Conservation (phyloP, 2,329 filamentous ascomycete species). For the Penicillium occitanis region DNA sequence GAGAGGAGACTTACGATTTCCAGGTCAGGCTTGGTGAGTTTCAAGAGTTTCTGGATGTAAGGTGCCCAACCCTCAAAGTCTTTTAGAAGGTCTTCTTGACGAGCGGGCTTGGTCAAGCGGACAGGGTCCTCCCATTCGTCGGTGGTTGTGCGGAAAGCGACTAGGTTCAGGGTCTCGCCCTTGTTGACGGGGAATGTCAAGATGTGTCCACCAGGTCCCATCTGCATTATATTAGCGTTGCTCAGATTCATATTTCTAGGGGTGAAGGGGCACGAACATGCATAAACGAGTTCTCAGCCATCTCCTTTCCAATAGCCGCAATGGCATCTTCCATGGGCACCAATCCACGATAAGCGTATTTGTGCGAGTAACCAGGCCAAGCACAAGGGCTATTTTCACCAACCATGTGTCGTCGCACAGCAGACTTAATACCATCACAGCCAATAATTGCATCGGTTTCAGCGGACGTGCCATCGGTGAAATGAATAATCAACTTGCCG, state of each 20-base stretch:
- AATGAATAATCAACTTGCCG: slow-evolving; percentile 19
- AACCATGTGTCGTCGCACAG: slow-evolving; percentile 19
- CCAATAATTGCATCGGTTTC: slow-evolving; percentile 29
- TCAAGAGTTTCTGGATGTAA: slow-evolving; percentile 13
- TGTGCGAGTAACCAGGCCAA: slow-evolving; percentile 27
- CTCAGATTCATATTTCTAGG: slow-evolving; percentile 27
- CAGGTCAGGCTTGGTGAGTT: slow-evolving; percentile 14
- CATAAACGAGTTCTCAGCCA: slow-evolving; percentile 23
- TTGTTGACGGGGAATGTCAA: slow-evolving; percentile 7
- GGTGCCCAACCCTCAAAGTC: slow-evolving; percentile 9
- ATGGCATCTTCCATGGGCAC: slow-evolving; percentile 28
- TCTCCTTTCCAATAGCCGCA: slow-evolving; percentile 5
- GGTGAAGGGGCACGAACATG: slow-evolving; percentile 26
- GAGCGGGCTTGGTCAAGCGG: slow-evolving; percentile 9
- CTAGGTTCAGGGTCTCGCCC: slow-evolving; percentile 8
- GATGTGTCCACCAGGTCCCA: slow-evolving; percentile 11
- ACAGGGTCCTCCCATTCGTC: not conserved
- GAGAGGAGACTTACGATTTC: not conserved
- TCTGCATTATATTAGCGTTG: slow-evolving; percentile 8
- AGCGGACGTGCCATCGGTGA: slow-evolving; percentile 21
- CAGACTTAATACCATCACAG: slow-evolving; percentile 30
- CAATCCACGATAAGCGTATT: slow-evolving; percentile 32
- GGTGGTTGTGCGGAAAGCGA: not conserved
- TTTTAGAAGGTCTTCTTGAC: slow-evolving; percentile 3
- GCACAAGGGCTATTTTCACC: slow-evolving; percentile 10